phyloP scores from a whole-genome alignment of 441 rosid species.

The Theobroma grandiflorum region DNA sequence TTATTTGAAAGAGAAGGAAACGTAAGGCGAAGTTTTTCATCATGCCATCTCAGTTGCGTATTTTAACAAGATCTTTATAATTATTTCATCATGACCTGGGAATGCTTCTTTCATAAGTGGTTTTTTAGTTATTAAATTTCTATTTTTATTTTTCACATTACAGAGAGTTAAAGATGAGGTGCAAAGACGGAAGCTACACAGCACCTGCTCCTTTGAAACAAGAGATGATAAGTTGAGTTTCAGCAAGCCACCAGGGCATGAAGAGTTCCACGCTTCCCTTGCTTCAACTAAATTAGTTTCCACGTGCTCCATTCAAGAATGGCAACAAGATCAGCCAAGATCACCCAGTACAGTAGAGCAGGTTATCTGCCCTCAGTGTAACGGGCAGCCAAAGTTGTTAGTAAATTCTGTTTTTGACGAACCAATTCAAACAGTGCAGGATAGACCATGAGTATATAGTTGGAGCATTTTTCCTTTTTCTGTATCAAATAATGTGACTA shows the following conservation, averaged over 20 bases:
- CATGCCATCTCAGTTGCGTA: background rate
- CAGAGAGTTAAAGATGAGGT: slow-evolving; percentile 84
- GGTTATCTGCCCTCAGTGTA: slow-evolving; percentile 9
- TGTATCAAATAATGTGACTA: slow-evolving; percentile 26
- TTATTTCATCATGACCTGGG: background rate
- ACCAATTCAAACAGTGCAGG: slow-evolving; percentile 33
- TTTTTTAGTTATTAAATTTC: background rate
- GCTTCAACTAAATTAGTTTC: slow-evolving; percentile 39
- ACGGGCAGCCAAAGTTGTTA: slow-evolving; percentile 29
- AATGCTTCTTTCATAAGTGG: background rate
- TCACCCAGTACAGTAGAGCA: slow-evolving; percentile 33
- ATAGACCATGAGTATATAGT: slow-evolving; percentile 30
- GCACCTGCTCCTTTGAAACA: slow-evolving; percentile 31
- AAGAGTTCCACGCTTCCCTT: slow-evolving; percentile 59
- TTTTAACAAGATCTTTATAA: background rate
- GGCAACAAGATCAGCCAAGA: slow-evolving; percentile 28
- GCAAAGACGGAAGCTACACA: slow-evolving; percentile 57
- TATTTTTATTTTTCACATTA: slow-evolving; percentile 8
- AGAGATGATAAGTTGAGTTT: slow-evolving; percentile 36
- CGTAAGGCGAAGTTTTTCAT: background rate
- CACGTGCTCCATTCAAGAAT: slow-evolving; percentile 36
- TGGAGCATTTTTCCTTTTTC: background rate
- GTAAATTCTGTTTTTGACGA: slow-evolving; percentile 34
- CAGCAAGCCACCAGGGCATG: slow-evolving; percentile 57
- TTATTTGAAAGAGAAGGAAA: background rate